phyloP scores from a whole-genome alignment of 768 basidiomycete species.

The Pulveroboletus sp. region DNA sequence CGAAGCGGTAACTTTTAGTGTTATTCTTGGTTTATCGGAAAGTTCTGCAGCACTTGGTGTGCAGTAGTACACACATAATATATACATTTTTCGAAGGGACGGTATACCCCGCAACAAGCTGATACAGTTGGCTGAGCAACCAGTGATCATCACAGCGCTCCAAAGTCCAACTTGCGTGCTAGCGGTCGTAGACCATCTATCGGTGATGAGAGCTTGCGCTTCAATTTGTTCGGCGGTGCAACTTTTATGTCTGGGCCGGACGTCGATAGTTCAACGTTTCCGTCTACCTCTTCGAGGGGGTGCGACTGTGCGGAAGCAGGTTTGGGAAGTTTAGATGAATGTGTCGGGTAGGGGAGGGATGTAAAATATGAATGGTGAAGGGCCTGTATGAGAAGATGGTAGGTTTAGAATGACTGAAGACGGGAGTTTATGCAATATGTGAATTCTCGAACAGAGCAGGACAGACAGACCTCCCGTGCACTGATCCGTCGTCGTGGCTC shows the following conservation, averaged over 20 bases:
- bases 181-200: constrained; percentile 51
- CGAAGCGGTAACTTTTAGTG: no score
- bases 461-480: constrained; percentile 62
- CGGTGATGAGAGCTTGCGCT: constrained; percentile 65
- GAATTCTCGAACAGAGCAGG: neutral
- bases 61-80: neutral
- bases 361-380: constrained; percentile 86
- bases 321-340: constrained; percentile 87
- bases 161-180: constrained; percentile 70
- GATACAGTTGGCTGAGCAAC: neutral
- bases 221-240: constrained; percentile 49
- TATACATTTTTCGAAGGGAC: neutral
- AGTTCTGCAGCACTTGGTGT: no score
- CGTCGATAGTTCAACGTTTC: constrained; percentile 53
- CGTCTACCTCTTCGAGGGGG: constrained; percentile 75
- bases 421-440: no score
- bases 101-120: neutral
- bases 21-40: no score
- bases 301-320: constrained; percentile 42
- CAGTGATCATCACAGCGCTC: constrained; percentile 22
- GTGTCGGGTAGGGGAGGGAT: constrained; percentile 79
- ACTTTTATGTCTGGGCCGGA: constrained; percentile 52
- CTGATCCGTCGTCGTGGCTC: constrained; percentile 81
- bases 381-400: constrained; percentile 44
- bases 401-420: neutral